Base-by-base conservation (phyloP, 1,139 yeast genomes). In the Saccharomyces hybrid region DNA sequence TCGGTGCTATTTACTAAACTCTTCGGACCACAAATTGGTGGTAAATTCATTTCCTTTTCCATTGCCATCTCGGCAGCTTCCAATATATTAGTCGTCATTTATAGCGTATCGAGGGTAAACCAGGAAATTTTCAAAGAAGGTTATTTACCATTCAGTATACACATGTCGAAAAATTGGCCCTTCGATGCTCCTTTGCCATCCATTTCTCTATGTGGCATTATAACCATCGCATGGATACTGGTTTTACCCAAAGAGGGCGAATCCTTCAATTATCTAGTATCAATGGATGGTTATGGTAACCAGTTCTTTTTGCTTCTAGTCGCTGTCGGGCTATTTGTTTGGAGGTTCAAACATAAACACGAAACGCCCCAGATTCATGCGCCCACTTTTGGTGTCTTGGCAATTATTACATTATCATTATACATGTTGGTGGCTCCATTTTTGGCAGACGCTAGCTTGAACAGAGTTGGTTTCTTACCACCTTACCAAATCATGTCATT, bases 41-140 rank as follows among this genome's bases (percentile, higher is more conserved):
- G 78, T 51, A 76, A 75, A 56, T 71, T 83, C 42, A 72, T 83
- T 46, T 79, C 87, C 0, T 67, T 80, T 38, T 75, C 85, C 0
- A 78, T 83, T 49, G 85, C 86, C 0, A 54, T 82, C 19, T 80
- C 84, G 52, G 77, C 87, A 6, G 83, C 81, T 1, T 84, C 87
- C 0, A 83, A 83, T 60, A 79, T 83, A 1, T 78, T 82, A 65
- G 88, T 83, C 14, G 86, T 81, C 1, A 66, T 81, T 7, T 83
- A 82, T 63, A 76, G 83, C 2, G 73, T 81, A 6, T 80, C 86
- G 0, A 73, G 88, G 62, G 79, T 81, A 70, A 81, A 81, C 59
- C 87, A 83, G 62, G 87, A 82, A 66, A 80, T 80, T 2, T 82
- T 83, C 61, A 72, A 86, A 53, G 87, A 82, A 61, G 87, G 87